Percentiles rank a stretch among this genome's conserved stretches.
Conservation (phyloP, 2,329 filamentous ascomycete species). For the Thielaviopsis musarum region DNA sequence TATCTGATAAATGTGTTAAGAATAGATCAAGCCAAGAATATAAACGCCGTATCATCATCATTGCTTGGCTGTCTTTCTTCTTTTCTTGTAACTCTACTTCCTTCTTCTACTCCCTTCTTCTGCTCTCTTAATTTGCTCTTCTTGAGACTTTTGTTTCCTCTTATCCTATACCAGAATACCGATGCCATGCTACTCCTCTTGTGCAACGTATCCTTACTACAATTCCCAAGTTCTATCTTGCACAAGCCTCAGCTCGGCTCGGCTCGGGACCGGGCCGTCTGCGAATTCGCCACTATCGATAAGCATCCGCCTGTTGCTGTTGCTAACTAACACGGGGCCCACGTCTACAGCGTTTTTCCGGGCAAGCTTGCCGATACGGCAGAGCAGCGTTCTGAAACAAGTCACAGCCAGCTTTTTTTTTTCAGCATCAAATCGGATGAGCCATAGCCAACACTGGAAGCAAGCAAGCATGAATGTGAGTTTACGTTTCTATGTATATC, state of each 20-base stretch:
- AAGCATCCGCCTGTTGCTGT: not conserved
- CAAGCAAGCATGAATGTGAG: no score
- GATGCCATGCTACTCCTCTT: no score
- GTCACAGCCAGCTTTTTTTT: no score
- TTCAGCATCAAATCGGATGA: no score
- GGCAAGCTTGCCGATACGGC: not conserved
- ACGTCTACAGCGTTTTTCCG: not conserved
- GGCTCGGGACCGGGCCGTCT: not conserved
- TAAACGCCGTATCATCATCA: not conserved
- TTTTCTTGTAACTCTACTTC: not conserved
- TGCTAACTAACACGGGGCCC: not conserved
- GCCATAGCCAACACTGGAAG: no score
- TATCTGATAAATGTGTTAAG: no score
- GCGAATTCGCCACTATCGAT: not conserved
- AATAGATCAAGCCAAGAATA: no score
- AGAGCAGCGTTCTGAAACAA: no score
- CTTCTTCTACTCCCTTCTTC: constrained; percentile 12
- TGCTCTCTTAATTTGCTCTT: constrained; percentile 1
- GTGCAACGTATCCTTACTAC: no score
- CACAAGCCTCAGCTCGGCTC: not conserved
- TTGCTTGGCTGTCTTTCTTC: not conserved
- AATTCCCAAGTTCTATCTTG: not conserved
- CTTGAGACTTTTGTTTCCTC: no score
- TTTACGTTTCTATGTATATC: no score
- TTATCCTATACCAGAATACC: no score